These are phyloP conservation scores for Phoma sp. DNA, from an alignment of 2,329 filamentous ascomycete genomes.

Conservation along the genomic window DNA sequence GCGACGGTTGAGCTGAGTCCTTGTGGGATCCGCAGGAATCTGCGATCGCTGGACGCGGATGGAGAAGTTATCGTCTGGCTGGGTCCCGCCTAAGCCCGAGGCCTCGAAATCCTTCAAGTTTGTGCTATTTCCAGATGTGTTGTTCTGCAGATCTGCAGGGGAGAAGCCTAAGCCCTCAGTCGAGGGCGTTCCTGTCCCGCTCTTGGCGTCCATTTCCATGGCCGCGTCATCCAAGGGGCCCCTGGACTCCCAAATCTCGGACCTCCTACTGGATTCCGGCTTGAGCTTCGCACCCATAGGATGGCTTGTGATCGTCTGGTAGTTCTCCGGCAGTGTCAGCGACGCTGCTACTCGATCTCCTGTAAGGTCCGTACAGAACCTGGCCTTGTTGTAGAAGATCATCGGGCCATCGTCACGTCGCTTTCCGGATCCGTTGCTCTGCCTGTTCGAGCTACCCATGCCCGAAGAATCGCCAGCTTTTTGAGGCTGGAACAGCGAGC, in stretches of 20 bases:
- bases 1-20: constrained; percentile 8
- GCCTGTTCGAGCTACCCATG: constrained; percentile 54
- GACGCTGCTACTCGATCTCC: constrained; percentile 58
- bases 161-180: constrained; percentile 49
- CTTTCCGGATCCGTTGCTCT: constrained; percentile 55
- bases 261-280: constrained; percentile 3
- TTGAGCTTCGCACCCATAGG: constrained; percentile 36
- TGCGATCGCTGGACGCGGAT: constrained; percentile 57
- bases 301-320: constrained; percentile 39
- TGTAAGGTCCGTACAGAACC: constrained; percentile 81
- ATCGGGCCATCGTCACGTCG: constrained; percentile 73
- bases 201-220: constrained; percentile 32
- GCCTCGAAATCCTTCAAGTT: constrained; percentile 51
- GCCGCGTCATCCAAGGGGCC: constrained; percentile 30
- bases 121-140: constrained; percentile 31
- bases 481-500: constrained; percentile 38
- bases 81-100: constrained; percentile 65
- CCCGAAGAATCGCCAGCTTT: constrained; percentile 48
- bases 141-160: constrained; percentile 32
- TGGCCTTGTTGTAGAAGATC: constrained; percentile 81
- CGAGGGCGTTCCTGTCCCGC: constrained; percentile 38
- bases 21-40: constrained; percentile 12
- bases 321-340: constrained; percentile 28
- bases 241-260: constrained; percentile 39
- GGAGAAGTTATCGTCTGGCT: constrained; percentile 61